Percentiles rank a stretch among this genome's conserved stretches.
Evolutionary conservation across 2,329 filamentous ascomycete genomes (phyloP).

Genomic region (Beauveria caledonica): DNA sequence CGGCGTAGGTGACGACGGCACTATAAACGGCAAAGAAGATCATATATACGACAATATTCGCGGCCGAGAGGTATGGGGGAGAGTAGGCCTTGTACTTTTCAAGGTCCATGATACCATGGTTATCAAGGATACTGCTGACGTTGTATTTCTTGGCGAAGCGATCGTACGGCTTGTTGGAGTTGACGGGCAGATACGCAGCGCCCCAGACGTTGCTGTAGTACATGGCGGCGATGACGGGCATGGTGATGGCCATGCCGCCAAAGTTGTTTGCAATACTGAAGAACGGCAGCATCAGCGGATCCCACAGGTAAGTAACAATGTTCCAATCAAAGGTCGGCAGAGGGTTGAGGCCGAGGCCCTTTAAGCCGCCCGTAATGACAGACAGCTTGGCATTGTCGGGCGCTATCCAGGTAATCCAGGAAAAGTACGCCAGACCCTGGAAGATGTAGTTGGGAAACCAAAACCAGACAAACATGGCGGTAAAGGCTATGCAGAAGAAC

Average conservation of each 20-base stretch:
- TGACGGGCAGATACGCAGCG: slow-evolving; percentile 38
- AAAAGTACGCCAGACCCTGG: slow-evolving; percentile 38
- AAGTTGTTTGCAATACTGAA: slow-evolving; percentile 33
- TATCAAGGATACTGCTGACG: slow-evolving; percentile 25
- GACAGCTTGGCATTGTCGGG: slow-evolving; percentile 33
- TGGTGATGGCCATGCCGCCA: slow-evolving; percentile 26
- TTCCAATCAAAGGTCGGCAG: slow-evolving; percentile 34
- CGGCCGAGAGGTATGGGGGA: slow-evolving; percentile 27
- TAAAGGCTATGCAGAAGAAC: slow-evolving; percentile 36
- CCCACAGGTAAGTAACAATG: slow-evolving; percentile 28
- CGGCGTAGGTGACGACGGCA: slow-evolving; percentile 21
- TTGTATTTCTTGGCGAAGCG: slow-evolving; percentile 33
- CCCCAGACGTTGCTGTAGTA: slow-evolving; percentile 36
- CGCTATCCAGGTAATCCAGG: slow-evolving; percentile 48
- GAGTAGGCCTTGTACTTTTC: slow-evolving; percentile 33
- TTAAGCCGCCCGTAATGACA: slow-evolving; percentile 31
- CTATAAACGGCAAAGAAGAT: slow-evolving; percentile 22
- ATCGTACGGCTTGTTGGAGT: slow-evolving; percentile 33
- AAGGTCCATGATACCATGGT: slow-evolving; percentile 30
- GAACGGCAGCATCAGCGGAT: slow-evolving; percentile 26
- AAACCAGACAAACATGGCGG: slow-evolving; percentile 42
- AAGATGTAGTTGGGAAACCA: slow-evolving; percentile 46
- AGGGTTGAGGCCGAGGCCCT: slow-evolving; percentile 32
- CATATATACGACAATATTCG: slow-evolving; percentile 23
- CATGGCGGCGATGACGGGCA: slow-evolving; percentile 30